Evolutionary conservation across 2,329 filamentous ascomycete species (phyloP), one percentile per base, ranked within the genome.

Genomic region (Mariannaea sp.): DNA sequence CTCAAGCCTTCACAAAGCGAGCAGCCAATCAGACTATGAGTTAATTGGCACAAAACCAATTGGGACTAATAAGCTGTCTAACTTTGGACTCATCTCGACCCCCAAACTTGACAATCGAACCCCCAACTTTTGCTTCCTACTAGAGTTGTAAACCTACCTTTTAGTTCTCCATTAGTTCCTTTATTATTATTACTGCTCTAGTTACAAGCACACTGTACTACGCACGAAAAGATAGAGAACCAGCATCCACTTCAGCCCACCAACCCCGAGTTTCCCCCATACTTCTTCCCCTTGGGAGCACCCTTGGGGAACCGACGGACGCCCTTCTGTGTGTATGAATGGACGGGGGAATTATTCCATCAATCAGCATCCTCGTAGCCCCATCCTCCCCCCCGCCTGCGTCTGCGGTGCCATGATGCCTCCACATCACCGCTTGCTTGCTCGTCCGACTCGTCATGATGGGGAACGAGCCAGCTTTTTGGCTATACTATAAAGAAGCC

Each of bases 401-500:
- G n/a, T 59, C 24, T 19, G 58, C 45, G 53, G 51, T 48, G 39
- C 30, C 45, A 55, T 59, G 38, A 24, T 16, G 32, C 61, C 61
- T 42, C 62, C 62, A 64, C 61, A 61, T 57, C 24, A 35, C 17
- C n/a, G n/a, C 17, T 49, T 41, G 24, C 29, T 35, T 45, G 45
- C 40, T 49, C 20, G 45, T 29, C 44, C 45, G 30, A 33, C 29
- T 49, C 46, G 26, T 45, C 45, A 54, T 54, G 45, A 45, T 54
- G 27, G 51, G 45, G 19, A 26, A n/a, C n/a, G n/a, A n/a, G n/a
- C n/a, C n/a, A n/a, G n/a, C n/a, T n/a, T 22, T 45, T 27, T 12
- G 38, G 45, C 42, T 64, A 65, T 64, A 64, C 42, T 64, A 65
- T 64, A 64, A 63, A 64, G 38, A 36, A 43, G 53, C 49, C 58